These are phyloP conservation scores for Ichthyophonus hoferi DNA, from an alignment of 208 protist species.

Conservation along the genomic window DNA sequence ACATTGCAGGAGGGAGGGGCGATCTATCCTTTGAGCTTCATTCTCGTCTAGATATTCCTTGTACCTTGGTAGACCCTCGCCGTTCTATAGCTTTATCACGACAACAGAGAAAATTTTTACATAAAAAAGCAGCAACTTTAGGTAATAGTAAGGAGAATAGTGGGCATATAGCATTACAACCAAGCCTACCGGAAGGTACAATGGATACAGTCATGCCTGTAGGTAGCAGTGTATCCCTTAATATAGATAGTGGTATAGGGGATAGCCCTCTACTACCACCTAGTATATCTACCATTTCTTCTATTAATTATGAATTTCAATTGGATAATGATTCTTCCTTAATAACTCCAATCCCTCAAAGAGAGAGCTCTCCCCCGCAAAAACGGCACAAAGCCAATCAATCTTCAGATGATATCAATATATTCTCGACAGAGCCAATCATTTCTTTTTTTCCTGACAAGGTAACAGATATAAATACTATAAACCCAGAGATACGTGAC, in stretches of 20 bases:
- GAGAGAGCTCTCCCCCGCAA: no score
- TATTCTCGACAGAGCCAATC: no score
- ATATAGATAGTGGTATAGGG: background rate
- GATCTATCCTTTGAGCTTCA: background rate
- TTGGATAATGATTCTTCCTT: no score
- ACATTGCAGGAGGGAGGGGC: constrained; percentile 12
- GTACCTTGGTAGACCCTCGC: background rate
- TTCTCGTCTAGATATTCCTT: background rate
- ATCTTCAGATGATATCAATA: no score
- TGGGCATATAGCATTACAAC: no score
- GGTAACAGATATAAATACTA: background rate
- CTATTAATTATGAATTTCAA: no score
- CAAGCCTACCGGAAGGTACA: no score
- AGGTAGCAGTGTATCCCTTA: background rate
- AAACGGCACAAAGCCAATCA: no score
- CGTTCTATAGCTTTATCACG: background rate
- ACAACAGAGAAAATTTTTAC: background rate
- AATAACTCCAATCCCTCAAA: no score
- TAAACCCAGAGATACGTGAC: background rate
- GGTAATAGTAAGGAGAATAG: constrained; percentile 8
- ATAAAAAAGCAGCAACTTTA: background rate
- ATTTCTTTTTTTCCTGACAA: no score
- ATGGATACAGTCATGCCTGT: background rate
- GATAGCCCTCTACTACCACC: no score
- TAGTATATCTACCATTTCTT: no score